Percentiles rank a stretch among this genome's conserved stretches.
Evolutionary conservation across 2,329 filamentous ascomycete genomes (phyloP).

Genomic region (Bipolaris oryzae): DNA sequence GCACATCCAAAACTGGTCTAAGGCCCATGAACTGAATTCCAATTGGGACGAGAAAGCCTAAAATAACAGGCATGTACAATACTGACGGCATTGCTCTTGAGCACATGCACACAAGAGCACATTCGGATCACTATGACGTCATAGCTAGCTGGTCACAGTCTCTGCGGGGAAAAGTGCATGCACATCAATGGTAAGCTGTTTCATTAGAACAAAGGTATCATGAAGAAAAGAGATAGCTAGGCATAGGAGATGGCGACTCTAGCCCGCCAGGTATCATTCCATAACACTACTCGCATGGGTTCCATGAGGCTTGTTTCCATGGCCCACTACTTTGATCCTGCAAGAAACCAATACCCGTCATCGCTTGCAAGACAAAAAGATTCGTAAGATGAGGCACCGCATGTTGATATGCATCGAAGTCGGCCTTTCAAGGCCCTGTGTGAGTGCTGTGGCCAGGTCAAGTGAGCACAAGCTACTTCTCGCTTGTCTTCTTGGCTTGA

Average conservation of each 20-base stretch:
- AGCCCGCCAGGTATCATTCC: slow-evolving; percentile 49
- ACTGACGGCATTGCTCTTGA: neutral
- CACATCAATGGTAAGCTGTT: neutral
- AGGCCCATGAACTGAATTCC: neutral
- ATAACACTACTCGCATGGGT: slow-evolving; percentile 33
- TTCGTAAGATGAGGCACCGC: slow-evolving; percentile 24
- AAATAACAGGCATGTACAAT: neutral
- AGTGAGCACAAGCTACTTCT: slow-evolving; percentile 27
- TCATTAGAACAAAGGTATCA: slow-evolving; percentile 5
- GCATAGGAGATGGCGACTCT: slow-evolving; percentile 35
- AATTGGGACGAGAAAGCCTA: neutral
- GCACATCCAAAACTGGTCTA: slow-evolving; percentile 9
- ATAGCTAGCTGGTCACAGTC: neutral
- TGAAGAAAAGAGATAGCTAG: slow-evolving; percentile 22
- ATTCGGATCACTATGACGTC: slow-evolving; percentile 3
- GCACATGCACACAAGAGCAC: neutral
- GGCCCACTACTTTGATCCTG: slow-evolving; percentile 32
- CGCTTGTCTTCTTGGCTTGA: slow-evolving; percentile 28
- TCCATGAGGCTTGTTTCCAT: slow-evolving; percentile 29
- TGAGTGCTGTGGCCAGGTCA: slow-evolving; percentile 9
- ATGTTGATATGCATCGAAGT: slow-evolving; percentile 9
- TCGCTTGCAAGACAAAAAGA: slow-evolving; percentile 20
- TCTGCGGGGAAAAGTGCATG: neutral
- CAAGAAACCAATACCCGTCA: slow-evolving; percentile 18
- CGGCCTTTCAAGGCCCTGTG: neutral